Percentiles rank a stretch among this genome's conserved stretches.
These are phyloP conservation scores for Luzula sylvatica DNA, from an alignment of 176 grass and related monocot species.

Conservation along the genomic window DNA sequence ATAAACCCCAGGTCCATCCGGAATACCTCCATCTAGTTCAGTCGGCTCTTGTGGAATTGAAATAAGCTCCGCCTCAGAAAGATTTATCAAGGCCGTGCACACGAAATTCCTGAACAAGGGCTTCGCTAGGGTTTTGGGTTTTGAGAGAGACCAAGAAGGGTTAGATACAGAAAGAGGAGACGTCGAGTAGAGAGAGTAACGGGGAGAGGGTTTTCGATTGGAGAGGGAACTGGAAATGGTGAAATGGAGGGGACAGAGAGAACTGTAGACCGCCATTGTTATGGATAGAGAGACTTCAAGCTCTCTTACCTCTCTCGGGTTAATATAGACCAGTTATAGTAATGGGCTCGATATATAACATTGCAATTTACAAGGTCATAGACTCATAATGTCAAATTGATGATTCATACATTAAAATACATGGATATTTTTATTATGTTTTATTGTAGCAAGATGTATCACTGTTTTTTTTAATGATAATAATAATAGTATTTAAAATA, in stretches of 20 bases:
- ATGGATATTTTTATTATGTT: too few species aligned
- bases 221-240: conserved; percentile 17
- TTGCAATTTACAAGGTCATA: too few species aligned
- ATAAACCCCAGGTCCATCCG: conserved; percentile 46
- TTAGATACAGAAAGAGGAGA: conserved; percentile 2
- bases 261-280: neutral
- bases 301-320: neutral
- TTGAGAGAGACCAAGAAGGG: neutral
- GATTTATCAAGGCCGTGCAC: conserved; percentile 22
- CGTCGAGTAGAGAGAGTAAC: neutral
- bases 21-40: conserved; percentile 25
- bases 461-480: too few species aligned
- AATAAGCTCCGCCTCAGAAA: conserved; percentile 42
- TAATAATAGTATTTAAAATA: too few species aligned
- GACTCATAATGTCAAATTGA: too few species aligned
- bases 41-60: conserved; percentile 29
- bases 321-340: too few species aligned
- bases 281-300: neutral
- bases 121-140: neutral
- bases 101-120: neutral
- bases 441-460: too few species aligned
- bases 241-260: conserved; percentile 14
- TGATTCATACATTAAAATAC: too few species aligned
- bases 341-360: too few species aligned
- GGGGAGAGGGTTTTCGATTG: neutral